A percentile compares a stretch with the other conserved stretches of the same genome.
phyloP scores from a whole-genome alignment of 192 early-diverging fungal genomes.

The Backusella luteola region DNA sequence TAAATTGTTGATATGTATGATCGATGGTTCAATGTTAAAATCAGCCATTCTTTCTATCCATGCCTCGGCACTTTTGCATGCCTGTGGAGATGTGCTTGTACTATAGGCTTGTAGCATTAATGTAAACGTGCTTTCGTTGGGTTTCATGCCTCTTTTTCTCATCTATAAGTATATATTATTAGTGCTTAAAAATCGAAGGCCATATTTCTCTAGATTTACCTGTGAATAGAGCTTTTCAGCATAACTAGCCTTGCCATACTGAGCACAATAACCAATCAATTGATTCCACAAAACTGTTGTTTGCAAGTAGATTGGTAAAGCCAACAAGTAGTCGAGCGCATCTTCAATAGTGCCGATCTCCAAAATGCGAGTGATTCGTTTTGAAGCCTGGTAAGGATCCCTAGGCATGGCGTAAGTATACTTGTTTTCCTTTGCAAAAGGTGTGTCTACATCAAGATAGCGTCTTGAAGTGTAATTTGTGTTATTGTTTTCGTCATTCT shows the following conservation, averaged over 20 bases:
- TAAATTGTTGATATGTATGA: conserved; percentile 5
- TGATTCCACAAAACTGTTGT: not conserved
- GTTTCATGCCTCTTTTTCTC: conserved; percentile 12
- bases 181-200: not conserved
- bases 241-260: conserved; percentile 3
- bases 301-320: conserved; percentile 4
- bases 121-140: conserved; percentile 12
- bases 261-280: conserved; percentile 2
- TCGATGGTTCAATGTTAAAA: not conserved
- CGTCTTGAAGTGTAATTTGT: not conserved
- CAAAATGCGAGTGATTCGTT: not conserved
- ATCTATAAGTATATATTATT: not conserved
- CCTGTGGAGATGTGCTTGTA: conserved; percentile 2
- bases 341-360: conserved; percentile 10
- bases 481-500: not conserved
- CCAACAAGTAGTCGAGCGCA: not conserved
- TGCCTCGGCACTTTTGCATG: not conserved
- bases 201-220: not conserved
- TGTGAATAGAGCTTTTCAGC: conserved; percentile 11
- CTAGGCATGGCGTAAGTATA: not conserved
- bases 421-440: not conserved
- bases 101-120: not conserved
- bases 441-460: conserved; percentile 2
- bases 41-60: conserved; percentile 4
- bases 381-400: conserved; percentile 9